Evolutionary conservation across 1,284 basidiomycete genomes (phyloP).

Genomic region (Sanghuangporus weigelae): DNA sequence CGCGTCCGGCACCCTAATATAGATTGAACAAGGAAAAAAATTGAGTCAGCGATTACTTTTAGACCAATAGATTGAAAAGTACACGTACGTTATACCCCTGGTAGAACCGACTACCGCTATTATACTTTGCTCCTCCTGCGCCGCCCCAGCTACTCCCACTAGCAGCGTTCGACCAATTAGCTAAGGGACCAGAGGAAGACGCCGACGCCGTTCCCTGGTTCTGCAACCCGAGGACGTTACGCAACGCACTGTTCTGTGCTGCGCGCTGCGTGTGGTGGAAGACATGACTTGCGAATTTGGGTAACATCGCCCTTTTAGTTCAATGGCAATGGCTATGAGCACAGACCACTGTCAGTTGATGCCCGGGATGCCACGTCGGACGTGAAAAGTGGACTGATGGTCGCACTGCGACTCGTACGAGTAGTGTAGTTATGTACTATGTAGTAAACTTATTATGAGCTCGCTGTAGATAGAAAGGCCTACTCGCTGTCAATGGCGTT

Average conservation of each 20-base stretch:
- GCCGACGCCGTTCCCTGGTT: conserved; percentile 28
- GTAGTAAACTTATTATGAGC: not conserved
- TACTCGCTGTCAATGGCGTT: not conserved
- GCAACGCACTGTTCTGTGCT: conserved; percentile 54
- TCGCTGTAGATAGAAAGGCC: not conserved
- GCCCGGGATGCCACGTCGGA: not conserved
- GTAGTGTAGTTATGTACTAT: not conserved
- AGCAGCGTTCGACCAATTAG: conserved; percentile 34
- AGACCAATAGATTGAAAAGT: not conserved
- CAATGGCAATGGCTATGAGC: not conserved
- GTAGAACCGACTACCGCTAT: conserved; percentile 64
- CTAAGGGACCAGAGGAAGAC: conserved; percentile 32
- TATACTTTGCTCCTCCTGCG: conserved; percentile 59
- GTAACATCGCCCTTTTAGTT: conserved; percentile 49
- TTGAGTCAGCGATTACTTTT: not conserved
- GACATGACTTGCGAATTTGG: conserved; percentile 72
- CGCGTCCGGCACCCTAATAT: conserved; percentile 53
- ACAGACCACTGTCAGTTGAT: not conserved
- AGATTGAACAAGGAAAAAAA: conserved; percentile 1
- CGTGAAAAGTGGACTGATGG: not conserved
- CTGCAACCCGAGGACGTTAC: conserved; percentile 70
- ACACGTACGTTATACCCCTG: conserved; percentile 47
- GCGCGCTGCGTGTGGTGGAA: conserved; percentile 70
- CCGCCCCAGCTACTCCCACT: conserved; percentile 53
- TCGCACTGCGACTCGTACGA: not conserved